phyloP scores from a whole-genome alignment of 2,329 filamentous ascomycete species.

The Fonsecaea multimorphosa region DNA sequence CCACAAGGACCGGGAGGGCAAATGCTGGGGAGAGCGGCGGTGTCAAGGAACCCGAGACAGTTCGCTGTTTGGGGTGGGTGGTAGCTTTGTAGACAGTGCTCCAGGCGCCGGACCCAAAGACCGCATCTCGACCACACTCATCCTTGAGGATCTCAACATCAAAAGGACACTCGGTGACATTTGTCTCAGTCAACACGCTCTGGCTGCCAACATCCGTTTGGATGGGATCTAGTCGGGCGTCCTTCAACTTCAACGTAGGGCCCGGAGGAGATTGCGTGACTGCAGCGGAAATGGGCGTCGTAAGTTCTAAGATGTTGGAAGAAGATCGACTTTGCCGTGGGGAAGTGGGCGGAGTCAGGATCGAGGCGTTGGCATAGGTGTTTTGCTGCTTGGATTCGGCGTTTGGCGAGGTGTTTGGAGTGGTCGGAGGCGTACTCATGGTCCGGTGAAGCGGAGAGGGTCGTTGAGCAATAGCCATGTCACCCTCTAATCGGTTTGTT shows the following conservation, averaged over 20 bases:
- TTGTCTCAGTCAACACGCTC: not conserved
- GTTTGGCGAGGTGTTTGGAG: conserved; percentile 17
- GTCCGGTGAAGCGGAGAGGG: conserved; percentile 24
- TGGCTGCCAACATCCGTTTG: conserved; percentile 18
- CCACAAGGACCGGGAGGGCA: conserved; percentile 43
- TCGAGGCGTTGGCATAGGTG: conserved; percentile 10
- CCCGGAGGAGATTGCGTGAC: not conserved
- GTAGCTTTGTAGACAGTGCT: conserved; percentile 54
- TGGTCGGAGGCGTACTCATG: conserved; percentile 32
- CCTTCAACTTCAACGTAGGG: not conserved
- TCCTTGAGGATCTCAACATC: conserved; percentile 36
- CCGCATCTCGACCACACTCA: conserved; percentile 41
- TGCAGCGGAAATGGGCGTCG: not conserved
- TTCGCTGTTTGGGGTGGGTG: conserved; percentile 13
- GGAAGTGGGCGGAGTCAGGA: conserved; percentile 36
- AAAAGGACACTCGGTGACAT: conserved; percentile 35
- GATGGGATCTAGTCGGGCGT: conserved; percentile 18
- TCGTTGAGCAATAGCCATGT: conserved; percentile 27
- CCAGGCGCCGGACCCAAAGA: conserved; percentile 56
- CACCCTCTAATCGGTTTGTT: not conserved
- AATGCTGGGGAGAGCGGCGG: conserved; percentile 44
- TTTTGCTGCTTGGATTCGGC: conserved; percentile 12
- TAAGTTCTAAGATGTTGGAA: conserved; percentile 23
- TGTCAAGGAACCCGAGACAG: conserved; percentile 39
- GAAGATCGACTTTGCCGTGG: conserved; percentile 24